Evolutionary conservation across 441 rosid genomes (phyloP), one percentile per base, ranked within the genome.

Genomic region (Brassica hybrid): DNA sequence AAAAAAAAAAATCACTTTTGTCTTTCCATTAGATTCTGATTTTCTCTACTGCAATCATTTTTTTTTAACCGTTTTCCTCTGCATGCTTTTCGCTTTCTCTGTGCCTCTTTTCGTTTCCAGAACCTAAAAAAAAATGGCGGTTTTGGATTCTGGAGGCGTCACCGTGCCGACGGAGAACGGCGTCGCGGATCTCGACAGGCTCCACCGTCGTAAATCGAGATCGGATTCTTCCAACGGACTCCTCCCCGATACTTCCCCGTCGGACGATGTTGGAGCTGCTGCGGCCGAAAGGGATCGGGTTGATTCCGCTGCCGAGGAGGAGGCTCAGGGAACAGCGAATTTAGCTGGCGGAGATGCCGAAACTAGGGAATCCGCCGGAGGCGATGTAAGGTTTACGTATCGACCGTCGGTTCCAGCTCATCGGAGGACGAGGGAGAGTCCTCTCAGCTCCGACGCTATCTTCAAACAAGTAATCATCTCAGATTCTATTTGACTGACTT

Each of bases 361-460:
- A 45, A 61, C 74, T 59, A 67, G 73, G 69, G 74, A 69, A 77
- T 25, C 81, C 50, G 45, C n/a, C n/a, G n/a, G n/a, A n/a, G 5
- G 63, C 57, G 87, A 84, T 45, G n/a, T 73, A 12, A 86, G 67
- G 78, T 89, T 84, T 80, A 77, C 90, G 58, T 92, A 84, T 76
- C 84, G 99, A 41, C 91, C 99, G 10, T 89, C 93, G 12, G 86
- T 85, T 76, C 99, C 98, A 4, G 98, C 98, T 71, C 99, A 96
- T 83, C 84, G 90, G 69, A 78, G 78, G 25, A 84, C 84, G 57
- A 92, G 78, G 57, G 99, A 96, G 88, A 96, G 98, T 81, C 99
- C 99, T 66, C 94, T 96, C 11, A 96, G 98, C 82, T 96, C 99
- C 11, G 97, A 87, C 74, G 90, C 90, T 38, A 94, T 96, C 77